Percentiles rank a stretch among this genome's conserved stretches.
These are phyloP conservation scores for Amauroascus verrucosus DNA, from an alignment of 2,329 filamentous ascomycete species.

Conservation along the genomic window DNA sequence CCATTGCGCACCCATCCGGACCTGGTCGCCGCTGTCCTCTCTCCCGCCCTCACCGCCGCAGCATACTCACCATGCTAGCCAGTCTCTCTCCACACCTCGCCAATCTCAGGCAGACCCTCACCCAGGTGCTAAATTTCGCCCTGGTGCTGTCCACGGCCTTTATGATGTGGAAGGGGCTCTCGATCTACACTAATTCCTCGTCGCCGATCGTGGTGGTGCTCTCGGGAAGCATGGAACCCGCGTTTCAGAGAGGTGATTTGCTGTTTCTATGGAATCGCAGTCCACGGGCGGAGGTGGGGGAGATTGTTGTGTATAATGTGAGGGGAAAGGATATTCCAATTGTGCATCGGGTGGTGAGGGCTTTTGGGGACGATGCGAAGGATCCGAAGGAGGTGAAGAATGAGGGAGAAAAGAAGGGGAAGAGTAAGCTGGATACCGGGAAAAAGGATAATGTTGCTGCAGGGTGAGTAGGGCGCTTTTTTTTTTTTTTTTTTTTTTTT, in stretches of 20 bases:
- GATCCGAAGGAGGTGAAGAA: conserved; percentile 29
- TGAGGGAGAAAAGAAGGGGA: conserved; percentile 12
- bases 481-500: conserved; percentile 1
- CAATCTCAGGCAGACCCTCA: conserved; percentile 69
- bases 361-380: conserved; percentile 42
- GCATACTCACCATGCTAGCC: conserved; percentile 50
- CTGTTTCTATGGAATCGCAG: conserved; percentile 55
- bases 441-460: conserved; percentile 10
- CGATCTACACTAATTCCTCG: conserved; percentile 62
- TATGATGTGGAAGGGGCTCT: conserved; percentile 91
- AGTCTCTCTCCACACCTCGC: conserved; percentile 46
- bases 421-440: conserved; percentile 5
- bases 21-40: no score
- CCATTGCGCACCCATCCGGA: no score
- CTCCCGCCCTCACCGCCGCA: not conserved
- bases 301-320: conserved; percentile 74
- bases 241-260: conserved; percentile 55
- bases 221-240: conserved; percentile 58
- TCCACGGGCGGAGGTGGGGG: conserved; percentile 55
- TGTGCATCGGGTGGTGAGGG: conserved; percentile 80
- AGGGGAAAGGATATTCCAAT: conserved; percentile 94
- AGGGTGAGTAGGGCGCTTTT: conserved; percentile 9
- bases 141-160: conserved; percentile 84
- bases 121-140: conserved; percentile 80
- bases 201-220: conserved; percentile 58